A percentile compares a stretch with the other conserved stretches of the same genome.
Conservation (phyloP, 345 rosid species). For the Citrus trifoliata region DNA sequence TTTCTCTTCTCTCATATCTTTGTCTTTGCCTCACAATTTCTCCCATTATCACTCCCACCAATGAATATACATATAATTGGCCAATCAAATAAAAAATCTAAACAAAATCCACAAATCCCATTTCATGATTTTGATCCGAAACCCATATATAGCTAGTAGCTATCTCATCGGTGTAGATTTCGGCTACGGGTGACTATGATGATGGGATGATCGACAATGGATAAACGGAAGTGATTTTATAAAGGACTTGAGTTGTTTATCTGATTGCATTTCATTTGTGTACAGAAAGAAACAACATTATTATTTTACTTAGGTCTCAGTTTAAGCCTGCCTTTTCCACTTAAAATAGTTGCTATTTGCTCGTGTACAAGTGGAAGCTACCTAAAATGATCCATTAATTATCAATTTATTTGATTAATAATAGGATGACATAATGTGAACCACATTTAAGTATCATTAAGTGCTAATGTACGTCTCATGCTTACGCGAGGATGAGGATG, state of each 20-base stretch:
- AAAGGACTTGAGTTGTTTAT: too few relatives aligned
- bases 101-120: too few relatives aligned
- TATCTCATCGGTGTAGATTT: neutral
- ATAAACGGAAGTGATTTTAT: too few relatives aligned
- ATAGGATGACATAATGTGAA: neutral
- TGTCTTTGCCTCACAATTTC: neutral
- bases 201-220: too few relatives aligned
- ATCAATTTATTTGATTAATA: neutral
- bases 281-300: too few relatives aligned
- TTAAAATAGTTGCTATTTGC: too few relatives aligned
- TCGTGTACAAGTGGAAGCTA: too few relatives aligned
- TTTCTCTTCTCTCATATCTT: neutral
- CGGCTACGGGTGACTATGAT: neutral
- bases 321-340: too few relatives aligned
- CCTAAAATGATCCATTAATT: neutral
- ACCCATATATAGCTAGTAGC: too few relatives aligned
- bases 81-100: neutral
- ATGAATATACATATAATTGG: neutral
- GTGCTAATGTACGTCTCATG: slow-evolving; percentile 10
- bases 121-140: too few relatives aligned
- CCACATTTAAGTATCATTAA: neutral
- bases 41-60: neutral
- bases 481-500: slow-evolving; percentile 13
- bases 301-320: too few relatives aligned
- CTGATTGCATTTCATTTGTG: too few relatives aligned